Base-by-base conservation (phyloP, 73 alveolate species). In the Urostyla sp. region DNA sequence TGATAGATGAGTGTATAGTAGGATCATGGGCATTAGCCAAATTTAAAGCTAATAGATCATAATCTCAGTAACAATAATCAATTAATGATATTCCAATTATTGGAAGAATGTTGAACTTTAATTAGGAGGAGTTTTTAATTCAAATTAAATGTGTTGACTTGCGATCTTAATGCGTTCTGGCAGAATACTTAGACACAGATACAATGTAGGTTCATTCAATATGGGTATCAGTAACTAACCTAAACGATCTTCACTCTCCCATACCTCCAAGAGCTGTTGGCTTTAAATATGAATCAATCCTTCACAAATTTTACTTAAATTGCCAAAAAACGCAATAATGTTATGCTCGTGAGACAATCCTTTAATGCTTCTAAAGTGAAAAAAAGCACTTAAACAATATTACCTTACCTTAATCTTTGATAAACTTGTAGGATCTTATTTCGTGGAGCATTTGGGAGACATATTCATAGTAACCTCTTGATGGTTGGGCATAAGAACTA, bases 1-100 rank as follows among this genome's bases (percentile, higher is more conserved):
- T 90, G 78, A 82, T 89, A 7, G 98, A 94, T 54, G 97, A 94
- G 67, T 91, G 90, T 43, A 67, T 76, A 35, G 94, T 90, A 38
- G 97, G 94, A 13, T 21, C 90, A 28, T 88, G 90, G 87, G 92
- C 90, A 28, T 40, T 91, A 0, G 96, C 93, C 61, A 89, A 87
- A 57, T 32, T 91, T 8, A 75, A 75, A 32, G 53, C 80, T 0
- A 28, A 36, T 8, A 18, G 75, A 16, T 40, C 32, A 16, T 26
- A 20, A 11, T 40, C 10, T 11, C 15, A 40, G 51, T 40, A 40
- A 15, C 15, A 40, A 40, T 40, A 40, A 15, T 15, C 10, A 40
- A 11, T 15, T 40, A 15, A 15, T 40, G 15, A 40, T 40, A 10
- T 15, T 15, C 15, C 51, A 40, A 11, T 15, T 40, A n/a, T n/a